Conservation (phyloP, 2,329 filamentous ascomycete genomes). For the Paecilomyces dactylethromorphus region DNA sequence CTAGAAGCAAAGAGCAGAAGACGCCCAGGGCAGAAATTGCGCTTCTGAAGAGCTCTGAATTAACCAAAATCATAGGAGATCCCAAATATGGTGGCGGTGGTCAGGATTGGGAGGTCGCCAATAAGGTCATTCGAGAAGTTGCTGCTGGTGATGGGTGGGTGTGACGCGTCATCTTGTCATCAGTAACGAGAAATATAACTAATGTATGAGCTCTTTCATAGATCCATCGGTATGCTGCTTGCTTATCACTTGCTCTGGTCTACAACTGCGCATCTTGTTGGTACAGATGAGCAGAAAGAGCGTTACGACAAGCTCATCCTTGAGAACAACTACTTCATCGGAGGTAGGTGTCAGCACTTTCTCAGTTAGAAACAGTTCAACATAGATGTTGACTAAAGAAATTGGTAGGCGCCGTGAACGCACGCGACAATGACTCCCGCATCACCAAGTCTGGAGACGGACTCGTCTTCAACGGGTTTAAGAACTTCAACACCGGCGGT, state of each 20-base stretch:
- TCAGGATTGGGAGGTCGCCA: conserved; percentile 50
- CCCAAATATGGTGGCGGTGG: conserved; percentile 48
- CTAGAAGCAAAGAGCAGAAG: conserved; percentile 47
- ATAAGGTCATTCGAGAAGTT: conserved; percentile 55
- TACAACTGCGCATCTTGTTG: conserved; percentile 54
- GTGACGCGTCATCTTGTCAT: not conserved
- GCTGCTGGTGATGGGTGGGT: conserved; percentile 55
- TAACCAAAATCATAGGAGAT: conserved; percentile 46
- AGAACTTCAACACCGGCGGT: conserved; percentile 63
- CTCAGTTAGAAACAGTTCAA: not conserved
- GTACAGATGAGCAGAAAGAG: conserved; percentile 54
- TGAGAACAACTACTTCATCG: conserved; percentile 59
- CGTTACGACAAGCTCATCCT: conserved; percentile 52
- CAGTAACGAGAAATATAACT: not conserved
- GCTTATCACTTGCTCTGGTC: conserved; percentile 62
- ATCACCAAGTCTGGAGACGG: conserved; percentile 50
- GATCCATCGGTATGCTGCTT: conserved; percentile 58
- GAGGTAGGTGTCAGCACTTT: conserved; percentile 30
- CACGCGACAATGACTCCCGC: conserved; percentile 55
- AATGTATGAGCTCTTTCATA: conserved; percentile 10
- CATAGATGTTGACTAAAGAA: not conserved
- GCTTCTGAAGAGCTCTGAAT: conserved; percentile 46
- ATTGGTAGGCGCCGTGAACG: conserved; percentile 51
- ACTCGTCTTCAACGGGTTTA: conserved; percentile 55
- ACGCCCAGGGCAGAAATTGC: conserved; percentile 46